Conservation (phyloP, 495 filamentous ascomycete genomes). For the Cercophora newfieldiana region DNA sequence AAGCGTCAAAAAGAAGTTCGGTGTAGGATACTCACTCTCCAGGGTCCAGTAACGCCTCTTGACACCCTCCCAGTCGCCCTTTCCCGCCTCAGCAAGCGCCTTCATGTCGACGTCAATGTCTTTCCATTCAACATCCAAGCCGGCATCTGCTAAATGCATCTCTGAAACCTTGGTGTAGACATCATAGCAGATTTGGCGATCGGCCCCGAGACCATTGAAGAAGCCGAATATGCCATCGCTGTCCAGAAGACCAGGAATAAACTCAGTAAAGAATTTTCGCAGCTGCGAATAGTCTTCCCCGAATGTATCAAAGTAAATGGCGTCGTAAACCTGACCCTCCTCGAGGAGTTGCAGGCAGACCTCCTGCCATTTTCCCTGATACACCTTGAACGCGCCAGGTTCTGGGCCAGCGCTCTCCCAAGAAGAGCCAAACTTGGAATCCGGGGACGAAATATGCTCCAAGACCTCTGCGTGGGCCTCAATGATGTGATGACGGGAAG, state of each 20-base stretch:
- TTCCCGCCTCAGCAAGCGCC: conserved; percentile 47
- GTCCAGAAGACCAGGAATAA: conserved; percentile 75
- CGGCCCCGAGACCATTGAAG: conserved; percentile 94
- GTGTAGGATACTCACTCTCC: conserved; percentile 51
- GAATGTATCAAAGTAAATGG: conserved; percentile 97
- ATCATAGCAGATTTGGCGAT: conserved; percentile 90
- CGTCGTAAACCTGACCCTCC: conserved; percentile 75
- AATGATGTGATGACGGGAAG: conserved; percentile 77
- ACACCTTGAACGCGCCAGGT: conserved; percentile 47
- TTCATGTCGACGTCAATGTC: conserved; percentile 69
- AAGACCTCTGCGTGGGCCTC: conserved; percentile 89
- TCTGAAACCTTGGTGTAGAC: conserved; percentile 92
- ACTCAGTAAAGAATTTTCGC: conserved; percentile 83
- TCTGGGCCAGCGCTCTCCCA: conserved; percentile 46
- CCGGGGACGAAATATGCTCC: conserved; percentile 55
- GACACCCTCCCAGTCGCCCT: conserved; percentile 80
- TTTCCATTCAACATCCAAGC: conserved; percentile 86
- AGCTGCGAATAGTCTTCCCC: conserved; percentile 88
- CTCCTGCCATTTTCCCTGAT: conserved; percentile 78
- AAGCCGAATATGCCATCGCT: conserved; percentile 78
- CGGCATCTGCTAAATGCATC: conserved; percentile 88
- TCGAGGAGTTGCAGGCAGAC: conserved; percentile 69
- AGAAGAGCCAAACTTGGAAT: conserved; percentile 43
- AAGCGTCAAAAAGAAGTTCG: conserved; percentile 7
- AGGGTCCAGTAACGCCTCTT: conserved; percentile 85